Evolutionary conservation across 75 land plant species (phyloP).

Genomic region (Cunninghamia lanceolata): DNA sequence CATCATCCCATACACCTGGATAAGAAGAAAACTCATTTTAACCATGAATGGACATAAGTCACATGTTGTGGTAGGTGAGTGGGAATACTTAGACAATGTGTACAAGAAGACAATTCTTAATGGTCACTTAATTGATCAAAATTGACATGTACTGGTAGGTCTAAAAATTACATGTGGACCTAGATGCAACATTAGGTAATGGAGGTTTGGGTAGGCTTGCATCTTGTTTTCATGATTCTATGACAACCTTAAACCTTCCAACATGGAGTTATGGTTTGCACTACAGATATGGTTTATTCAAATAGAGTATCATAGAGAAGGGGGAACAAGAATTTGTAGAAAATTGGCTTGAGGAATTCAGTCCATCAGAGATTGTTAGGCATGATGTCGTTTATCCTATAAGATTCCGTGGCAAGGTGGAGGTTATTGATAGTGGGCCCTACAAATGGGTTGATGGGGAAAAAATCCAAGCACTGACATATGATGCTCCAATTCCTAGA

Average conservation of each 20-base stretch:
- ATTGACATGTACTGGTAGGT: no score
- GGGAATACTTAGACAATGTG: no score
- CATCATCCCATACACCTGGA: no score
- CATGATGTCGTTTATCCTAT: conserved; percentile 76
- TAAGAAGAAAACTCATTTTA: no score
- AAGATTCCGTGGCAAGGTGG: conserved; percentile 82
- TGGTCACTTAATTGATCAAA: no score
- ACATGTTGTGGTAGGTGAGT: no score
- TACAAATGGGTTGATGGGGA: conserved; percentile 92
- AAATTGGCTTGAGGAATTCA: conserved; percentile 95
- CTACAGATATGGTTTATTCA: conserved; percentile 85
- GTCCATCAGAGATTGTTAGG: conserved; percentile 92
- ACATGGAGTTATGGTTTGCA: conserved; percentile 88
- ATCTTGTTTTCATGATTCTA: conserved; percentile 91
- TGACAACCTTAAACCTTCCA: conserved; percentile 77
- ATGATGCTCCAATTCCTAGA: conserved; percentile 98
- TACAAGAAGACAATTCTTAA: no score
- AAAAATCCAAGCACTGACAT: conserved; percentile 75
- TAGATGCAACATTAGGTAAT: conserved; percentile 95
- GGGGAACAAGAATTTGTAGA: conserved; percentile 90
- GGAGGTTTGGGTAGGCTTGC: conserved; percentile 99
- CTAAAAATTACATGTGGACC: no score
- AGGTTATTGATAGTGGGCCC: conserved; percentile 48
- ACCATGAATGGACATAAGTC: no score
- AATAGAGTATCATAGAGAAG: conserved; percentile 57